Percentiles rank a stretch among this genome's conserved stretches.
Evolutionary conservation across 805 yeast genomes (phyloP).

Genomic region (Ascoidea tarda): DNA sequence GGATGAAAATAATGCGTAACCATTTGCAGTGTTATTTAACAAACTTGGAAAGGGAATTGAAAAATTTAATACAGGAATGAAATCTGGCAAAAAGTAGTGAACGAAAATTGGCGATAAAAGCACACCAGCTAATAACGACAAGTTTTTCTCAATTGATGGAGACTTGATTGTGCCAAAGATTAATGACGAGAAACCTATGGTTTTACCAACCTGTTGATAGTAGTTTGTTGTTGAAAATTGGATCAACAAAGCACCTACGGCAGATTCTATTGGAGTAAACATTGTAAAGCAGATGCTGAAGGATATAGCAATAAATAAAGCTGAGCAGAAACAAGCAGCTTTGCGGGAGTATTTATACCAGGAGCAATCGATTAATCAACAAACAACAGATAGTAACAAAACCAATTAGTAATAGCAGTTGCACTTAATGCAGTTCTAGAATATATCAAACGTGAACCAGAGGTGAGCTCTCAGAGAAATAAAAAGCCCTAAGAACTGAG

Average conservation of each 20-base stretch:
- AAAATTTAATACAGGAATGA: slow-evolving; percentile 10
- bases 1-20: neutral
- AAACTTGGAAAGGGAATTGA: neutral
- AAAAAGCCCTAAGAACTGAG: no score
- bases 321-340: no score
- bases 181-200: slow-evolving; percentile 33
- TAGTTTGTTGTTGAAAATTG: slow-evolving; percentile 31
- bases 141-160: slow-evolving; percentile 13
- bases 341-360: no score
- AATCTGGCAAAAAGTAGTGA: slow-evolving; percentile 15
- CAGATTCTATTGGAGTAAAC: slow-evolving; percentile 31
- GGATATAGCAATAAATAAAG: no score
- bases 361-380: no score
- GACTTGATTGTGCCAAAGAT: slow-evolving; percentile 18
- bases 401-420: no score
- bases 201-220: slow-evolving; percentile 23
- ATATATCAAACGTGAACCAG: no score
- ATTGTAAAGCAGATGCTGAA: slow-evolving; percentile 9
- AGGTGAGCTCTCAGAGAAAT: no score
- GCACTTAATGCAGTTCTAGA: no score
- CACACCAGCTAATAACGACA: slow-evolving; percentile 24
- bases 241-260: slow-evolving; percentile 31
- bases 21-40: neutral
- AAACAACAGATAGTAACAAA: no score
- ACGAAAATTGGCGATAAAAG: slow-evolving; percentile 16